Evolutionary conservation across 192 early-diverging fungal species (phyloP).

Genomic region (Chytriomyces sp.): DNA sequence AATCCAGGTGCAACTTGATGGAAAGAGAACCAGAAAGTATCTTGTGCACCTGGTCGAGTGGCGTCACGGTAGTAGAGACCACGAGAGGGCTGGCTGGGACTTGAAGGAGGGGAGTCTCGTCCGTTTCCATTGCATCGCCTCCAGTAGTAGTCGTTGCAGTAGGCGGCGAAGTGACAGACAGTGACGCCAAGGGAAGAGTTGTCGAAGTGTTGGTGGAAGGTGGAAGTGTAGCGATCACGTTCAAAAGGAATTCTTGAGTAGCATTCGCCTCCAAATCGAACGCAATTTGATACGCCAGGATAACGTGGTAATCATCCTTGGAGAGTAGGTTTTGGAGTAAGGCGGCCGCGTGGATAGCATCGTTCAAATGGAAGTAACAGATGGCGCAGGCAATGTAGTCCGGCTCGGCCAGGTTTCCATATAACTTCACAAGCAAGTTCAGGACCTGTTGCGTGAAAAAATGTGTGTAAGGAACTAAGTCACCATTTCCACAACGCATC

Average conservation of each 20-base stretch:
- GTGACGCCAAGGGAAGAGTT: conserved; percentile 24
- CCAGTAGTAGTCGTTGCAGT: not conserved
- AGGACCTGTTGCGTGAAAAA: conserved; percentile 54
- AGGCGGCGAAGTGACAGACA: conserved; percentile 22
- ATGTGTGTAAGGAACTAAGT: not conserved
- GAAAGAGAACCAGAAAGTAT: conserved; percentile 91
- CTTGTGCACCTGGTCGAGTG: conserved; percentile 57
- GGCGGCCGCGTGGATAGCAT: conserved; percentile 70
- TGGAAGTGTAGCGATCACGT: conserved; percentile 68
- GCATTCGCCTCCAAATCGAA: conserved; percentile 97
- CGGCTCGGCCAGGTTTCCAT: conserved; percentile 71
- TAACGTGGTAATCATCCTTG: conserved; percentile 57
- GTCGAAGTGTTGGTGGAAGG: conserved; percentile 26
- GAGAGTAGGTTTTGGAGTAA: conserved; percentile 70
- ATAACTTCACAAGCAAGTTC: conserved; percentile 74
- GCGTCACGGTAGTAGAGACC: conserved; percentile 8
- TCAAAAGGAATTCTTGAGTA: conserved; percentile 93
- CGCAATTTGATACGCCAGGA: conserved; percentile 95
- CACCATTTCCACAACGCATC: not conserved
- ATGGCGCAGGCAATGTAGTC: conserved; percentile 92
- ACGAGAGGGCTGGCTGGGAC: conserved; percentile 21
- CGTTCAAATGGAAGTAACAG: conserved; percentile 90
- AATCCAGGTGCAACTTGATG: conserved; percentile 92
- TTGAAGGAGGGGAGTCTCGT: conserved; percentile 44
- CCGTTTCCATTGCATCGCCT: conserved; percentile 55